A percentile compares a stretch with the other conserved stretches of the same genome.
phyloP scores from a whole-genome alignment of 768 basidiomycete genomes.

The Favolaschia claudopus region DNA sequence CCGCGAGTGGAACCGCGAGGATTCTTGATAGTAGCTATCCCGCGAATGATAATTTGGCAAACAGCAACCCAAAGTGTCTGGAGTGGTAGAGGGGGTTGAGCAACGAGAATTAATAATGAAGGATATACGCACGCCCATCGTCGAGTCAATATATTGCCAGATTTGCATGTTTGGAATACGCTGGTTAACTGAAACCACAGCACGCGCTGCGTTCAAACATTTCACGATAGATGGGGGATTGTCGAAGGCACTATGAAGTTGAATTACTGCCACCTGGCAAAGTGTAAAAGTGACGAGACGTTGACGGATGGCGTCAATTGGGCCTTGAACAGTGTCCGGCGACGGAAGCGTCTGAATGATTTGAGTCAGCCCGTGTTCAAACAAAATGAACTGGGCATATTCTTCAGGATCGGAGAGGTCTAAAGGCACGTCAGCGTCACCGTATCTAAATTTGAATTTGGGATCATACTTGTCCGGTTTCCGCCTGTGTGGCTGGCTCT shows the following conservation, averaged over 20 bases:
- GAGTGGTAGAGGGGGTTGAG: neutral
- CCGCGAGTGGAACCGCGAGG: constrained; percentile 9
- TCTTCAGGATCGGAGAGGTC: constrained; percentile 19
- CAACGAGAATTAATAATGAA: neutral
- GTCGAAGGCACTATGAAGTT: constrained; percentile 13
- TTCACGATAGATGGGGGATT: constrained; percentile 2
- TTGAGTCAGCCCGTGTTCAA: constrained; percentile 18
- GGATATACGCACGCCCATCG: constrained; percentile 11
- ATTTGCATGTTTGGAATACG: constrained; percentile 12
- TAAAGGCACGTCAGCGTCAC: neutral
- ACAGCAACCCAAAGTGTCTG: constrained; percentile 22
- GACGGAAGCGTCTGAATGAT: constrained; percentile 14
- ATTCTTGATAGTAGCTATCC: constrained; percentile 8
- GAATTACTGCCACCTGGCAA: constrained; percentile 16
- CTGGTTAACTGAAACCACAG: constrained; percentile 8
- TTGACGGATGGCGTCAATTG: constrained; percentile 20
- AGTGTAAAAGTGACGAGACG: constrained; percentile 22
- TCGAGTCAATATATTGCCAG: constrained; percentile 17
- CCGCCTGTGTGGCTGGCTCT: constrained; percentile 31
- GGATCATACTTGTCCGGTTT: constrained; percentile 26
- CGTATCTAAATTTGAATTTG: neutral
- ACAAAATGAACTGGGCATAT: constrained; percentile 16
- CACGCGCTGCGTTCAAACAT: constrained; percentile 11
- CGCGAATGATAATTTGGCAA: constrained; percentile 16
- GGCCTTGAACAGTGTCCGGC: neutral